Base-by-base conservation (phyloP, 148 eudicot genomes). In the Rhododendron williamsianum region DNA sequence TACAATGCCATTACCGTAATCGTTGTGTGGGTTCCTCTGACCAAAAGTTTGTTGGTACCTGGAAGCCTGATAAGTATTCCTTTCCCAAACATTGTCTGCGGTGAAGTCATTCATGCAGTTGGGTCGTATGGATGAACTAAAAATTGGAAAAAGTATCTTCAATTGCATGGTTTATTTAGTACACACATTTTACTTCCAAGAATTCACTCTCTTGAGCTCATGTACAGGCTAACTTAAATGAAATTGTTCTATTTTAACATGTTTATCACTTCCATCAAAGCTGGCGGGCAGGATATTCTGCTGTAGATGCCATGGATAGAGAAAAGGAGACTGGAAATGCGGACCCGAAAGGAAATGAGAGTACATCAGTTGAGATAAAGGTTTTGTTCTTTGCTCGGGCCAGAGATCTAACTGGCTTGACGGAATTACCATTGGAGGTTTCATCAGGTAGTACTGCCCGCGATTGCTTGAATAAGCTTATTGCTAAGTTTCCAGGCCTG, bases 301-400 rank as follows among this genome's bases (percentile, higher is more conserved):
- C 30, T 63, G 82, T 85, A 88, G 74, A 87, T 85, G 81, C 71
- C 45, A 89, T 86, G 85, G 91, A 83, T 3, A 49, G 43, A 84
- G 86, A 86, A 60, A 89, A 74, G 60, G 80, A 79, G 46, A 60
- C 48, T 5, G 81, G 79, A 83, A 88, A 81, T 76, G 77, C 78
- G 76, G 89, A 85, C 0, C 69, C 38, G 8, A 73, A 45, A 41
- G 88, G 63, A 12, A 89, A 90, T 43, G 85, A 82, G 71, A 81
- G 72, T 45, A 81, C 81, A 30, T 82, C 82, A 76, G 79, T 93
- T 51, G 87, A 90, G 86, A 84, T 97, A 35, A 95, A 97, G 89
- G 95, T 97, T 49, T 60, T 97, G 82, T 97, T 97, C 92, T 95
- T 97, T 83, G 99, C 99, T 27, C 89, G 98, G 86, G 99, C 99